These are phyloP conservation scores for Leersia perrieri DNA, from an alignment of 176 grass and related monocot species.

Conservation along the genomic window DNA sequence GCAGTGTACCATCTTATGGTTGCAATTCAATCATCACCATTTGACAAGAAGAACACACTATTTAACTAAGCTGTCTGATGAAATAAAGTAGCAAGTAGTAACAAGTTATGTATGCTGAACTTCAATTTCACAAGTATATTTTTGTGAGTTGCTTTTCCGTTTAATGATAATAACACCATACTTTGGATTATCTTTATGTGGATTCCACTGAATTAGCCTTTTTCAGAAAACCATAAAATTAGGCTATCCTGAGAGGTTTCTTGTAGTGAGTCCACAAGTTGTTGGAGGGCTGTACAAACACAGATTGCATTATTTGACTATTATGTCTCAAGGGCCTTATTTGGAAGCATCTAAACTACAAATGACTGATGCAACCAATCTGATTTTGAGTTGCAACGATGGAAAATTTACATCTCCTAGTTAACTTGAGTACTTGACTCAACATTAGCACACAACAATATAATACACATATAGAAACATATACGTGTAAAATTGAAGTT, in stretches of 20 bases:
- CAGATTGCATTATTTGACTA: background rate
- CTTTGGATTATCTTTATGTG: background rate
- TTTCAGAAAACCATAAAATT: background rate
- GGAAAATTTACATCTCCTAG: no score
- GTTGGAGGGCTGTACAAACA: background rate
- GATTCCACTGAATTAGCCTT: background rate
- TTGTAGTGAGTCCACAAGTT: background rate
- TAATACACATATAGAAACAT: no score
- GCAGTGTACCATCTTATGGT: background rate
- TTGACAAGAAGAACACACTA: background rate
- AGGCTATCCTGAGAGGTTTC: background rate
- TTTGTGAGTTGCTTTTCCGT: background rate
- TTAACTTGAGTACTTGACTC: no score
- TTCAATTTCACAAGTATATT: background rate
- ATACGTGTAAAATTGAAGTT: no score
- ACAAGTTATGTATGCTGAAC: background rate
- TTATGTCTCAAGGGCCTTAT: background rate
- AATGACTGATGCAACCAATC: background rate
- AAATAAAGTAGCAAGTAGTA: background rate
- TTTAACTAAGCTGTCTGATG: background rate
- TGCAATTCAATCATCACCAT: constrained; percentile 4
- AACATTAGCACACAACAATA: no score
- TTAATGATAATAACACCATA: background rate
- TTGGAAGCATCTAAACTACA: background rate
- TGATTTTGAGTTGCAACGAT: no score